Percentiles rank a stretch among this genome's conserved stretches.
Conservation (phyloP, 352 stramenopile species). For the Peronospora farinosa region DNA sequence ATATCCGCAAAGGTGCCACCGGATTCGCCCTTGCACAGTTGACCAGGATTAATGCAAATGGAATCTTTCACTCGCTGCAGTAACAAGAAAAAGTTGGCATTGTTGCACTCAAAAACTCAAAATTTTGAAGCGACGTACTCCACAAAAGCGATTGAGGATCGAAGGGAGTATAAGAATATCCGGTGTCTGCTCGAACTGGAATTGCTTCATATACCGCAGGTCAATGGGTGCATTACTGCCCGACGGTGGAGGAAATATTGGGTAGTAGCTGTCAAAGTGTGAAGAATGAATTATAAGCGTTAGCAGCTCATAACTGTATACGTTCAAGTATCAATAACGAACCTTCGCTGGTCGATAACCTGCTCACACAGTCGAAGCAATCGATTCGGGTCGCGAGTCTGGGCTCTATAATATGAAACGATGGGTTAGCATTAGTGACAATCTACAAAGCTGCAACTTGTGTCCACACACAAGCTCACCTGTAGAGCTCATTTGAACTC, state of each 20-base stretch:
- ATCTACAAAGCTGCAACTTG: not conserved
- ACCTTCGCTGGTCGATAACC: slow-evolving; percentile 78
- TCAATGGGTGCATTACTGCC: slow-evolving; percentile 83
- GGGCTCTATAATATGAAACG: slow-evolving; percentile 24
- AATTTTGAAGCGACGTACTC: slow-evolving; percentile 38
- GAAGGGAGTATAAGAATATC: slow-evolving; percentile 95
- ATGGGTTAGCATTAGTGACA: not conserved
- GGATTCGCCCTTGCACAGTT: slow-evolving; percentile 89
- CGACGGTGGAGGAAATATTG: slow-evolving; percentile 66
- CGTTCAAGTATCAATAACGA: not conserved
- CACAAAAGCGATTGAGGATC: slow-evolving; percentile 88
- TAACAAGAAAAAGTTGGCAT: slow-evolving; percentile 12
- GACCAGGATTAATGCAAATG: slow-evolving; percentile 93
- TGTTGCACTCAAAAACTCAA: not conserved
- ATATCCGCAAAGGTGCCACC: slow-evolving; percentile 92
- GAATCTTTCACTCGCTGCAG: slow-evolving; percentile 84
- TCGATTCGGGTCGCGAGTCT: slow-evolving; percentile 58
- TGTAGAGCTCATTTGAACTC: slow-evolving; percentile 74
- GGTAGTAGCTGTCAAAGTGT: slow-evolving; percentile 50
- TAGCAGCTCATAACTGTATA: not conserved
- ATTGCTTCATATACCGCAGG: slow-evolving; percentile 88
- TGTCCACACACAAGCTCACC: slow-evolving; percentile 20
- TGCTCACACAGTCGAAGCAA: slow-evolving; percentile 72
- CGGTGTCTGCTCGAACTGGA: slow-evolving; percentile 87
- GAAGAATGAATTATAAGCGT: not conserved